Evolutionary conservation across 495 filamentous ascomycete genomes (phyloP).

Genomic region (Emericellopsis terricola): DNA sequence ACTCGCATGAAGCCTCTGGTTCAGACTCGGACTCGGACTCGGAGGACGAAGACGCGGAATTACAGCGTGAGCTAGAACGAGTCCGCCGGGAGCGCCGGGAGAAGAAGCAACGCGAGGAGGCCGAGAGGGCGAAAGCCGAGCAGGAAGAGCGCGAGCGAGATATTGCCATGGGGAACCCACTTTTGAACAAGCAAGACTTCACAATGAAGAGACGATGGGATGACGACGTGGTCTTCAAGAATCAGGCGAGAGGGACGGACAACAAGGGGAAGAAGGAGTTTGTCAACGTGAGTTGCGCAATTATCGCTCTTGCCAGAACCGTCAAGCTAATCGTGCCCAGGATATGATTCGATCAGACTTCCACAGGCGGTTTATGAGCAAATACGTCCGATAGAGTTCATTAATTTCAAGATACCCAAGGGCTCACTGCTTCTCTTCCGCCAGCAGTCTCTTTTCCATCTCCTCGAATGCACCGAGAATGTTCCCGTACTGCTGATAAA

Average conservation of each 20-base stretch:
- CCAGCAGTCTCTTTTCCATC: constrained; percentile 55
- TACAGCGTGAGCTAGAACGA: constrained; percentile 85
- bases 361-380: constrained; percentile 92
- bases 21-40: constrained; percentile 61
- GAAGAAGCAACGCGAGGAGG: constrained; percentile 72
- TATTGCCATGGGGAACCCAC: constrained; percentile 82
- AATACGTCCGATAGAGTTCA: constrained; percentile 25
- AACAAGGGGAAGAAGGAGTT: constrained; percentile 91
- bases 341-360: constrained; percentile 91
- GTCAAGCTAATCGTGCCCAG: constrained; percentile 20
- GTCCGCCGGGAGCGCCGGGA: constrained; percentile 82
- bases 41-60: constrained; percentile 77
- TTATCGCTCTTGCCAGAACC: background rate
- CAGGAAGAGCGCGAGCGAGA: constrained; percentile 69
- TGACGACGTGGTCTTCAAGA: constrained; percentile 99
- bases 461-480: constrained; percentile 61
- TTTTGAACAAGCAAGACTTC: constrained; percentile 63
- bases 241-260: constrained; percentile 89
- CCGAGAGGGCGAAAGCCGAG: constrained; percentile 56
- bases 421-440: constrained; percentile 17
- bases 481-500: constrained; percentile 59
- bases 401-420: background rate
- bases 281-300: constrained; percentile 55
- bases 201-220: constrained; percentile 80
- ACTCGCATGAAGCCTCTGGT: constrained; percentile 29